Percentiles rank a stretch among this genome's conserved stretches.
Evolutionary conservation across 352 stramenopile species (phyloP).

Genomic region (Pythium plurisporium): DNA sequence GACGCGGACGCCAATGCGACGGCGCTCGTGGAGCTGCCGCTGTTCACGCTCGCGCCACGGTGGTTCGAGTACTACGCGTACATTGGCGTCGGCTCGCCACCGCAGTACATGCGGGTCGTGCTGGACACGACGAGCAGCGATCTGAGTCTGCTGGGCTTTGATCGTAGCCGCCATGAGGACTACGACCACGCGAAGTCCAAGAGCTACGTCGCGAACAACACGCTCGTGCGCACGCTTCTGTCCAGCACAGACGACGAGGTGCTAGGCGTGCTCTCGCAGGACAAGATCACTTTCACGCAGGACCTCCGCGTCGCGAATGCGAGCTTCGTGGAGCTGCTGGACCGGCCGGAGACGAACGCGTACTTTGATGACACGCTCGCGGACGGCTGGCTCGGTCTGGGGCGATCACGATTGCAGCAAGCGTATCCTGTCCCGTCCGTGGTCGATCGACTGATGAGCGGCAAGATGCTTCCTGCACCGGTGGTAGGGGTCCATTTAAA

Average conservation of each 20-base stretch:
- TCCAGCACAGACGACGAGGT: background rate
- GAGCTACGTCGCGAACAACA: conserved; percentile 17
- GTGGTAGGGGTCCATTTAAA: conserved; percentile 17
- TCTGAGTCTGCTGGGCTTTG: conserved; percentile 9
- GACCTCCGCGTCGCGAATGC: background rate
- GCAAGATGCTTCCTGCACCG: background rate
- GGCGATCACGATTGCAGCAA: background rate
- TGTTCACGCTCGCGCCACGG: conserved; percentile 14
- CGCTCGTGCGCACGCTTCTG: conserved; percentile 7
- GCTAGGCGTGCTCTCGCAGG: conserved; percentile 9
- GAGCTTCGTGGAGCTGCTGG: conserved; percentile 6
- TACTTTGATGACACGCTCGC: conserved; percentile 9
- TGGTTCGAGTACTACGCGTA: conserved; percentile 20
- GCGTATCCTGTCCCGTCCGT: conserved; percentile 4
- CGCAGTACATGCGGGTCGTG: conserved; percentile 16
- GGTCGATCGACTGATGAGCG: background rate
- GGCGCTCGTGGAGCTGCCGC: conserved; percentile 8
- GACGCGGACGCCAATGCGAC: background rate
- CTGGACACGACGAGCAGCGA: conserved; percentile 13
- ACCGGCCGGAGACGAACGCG: background rate
- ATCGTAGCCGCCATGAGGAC: conserved; percentile 1
- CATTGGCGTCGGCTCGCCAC: conserved; percentile 14
- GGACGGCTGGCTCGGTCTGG: conserved; percentile 14
- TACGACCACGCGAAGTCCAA: conserved; percentile 14
- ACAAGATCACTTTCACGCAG: background rate